phyloP scores from a whole-genome alignment of 73 alveolate species.

The Paramecium octaurelia region DNA sequence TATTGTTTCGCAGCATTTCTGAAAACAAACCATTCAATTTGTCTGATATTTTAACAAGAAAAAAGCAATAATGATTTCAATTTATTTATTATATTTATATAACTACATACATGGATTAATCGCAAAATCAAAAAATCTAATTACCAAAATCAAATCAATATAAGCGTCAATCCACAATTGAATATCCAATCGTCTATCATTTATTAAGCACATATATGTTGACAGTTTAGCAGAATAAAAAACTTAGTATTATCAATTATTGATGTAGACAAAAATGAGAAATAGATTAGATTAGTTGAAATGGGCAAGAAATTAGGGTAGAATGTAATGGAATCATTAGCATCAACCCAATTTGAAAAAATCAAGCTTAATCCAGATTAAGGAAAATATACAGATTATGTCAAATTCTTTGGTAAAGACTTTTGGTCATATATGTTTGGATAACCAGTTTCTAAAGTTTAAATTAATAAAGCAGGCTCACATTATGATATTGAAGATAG shows the following conservation, averaged over 20 bases:
- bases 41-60: background rate
- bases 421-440: conserved; percentile 24
- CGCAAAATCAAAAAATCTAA: background rate
- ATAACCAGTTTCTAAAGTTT: background rate
- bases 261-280: background rate
- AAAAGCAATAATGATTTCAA: background rate
- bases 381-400: conserved; percentile 14
- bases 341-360: background rate
- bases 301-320: conserved; percentile 36
- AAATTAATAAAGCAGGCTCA: background rate
- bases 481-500: conserved; percentile 9
- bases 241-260: background rate
- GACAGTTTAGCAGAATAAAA: background rate
- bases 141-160: background rate
- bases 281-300: background rate
- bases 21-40: background rate
- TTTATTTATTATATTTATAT: background rate
- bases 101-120: background rate
- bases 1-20: background rate
- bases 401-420: conserved; percentile 30
- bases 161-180: background rate
- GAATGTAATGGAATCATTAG: background rate
- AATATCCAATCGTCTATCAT: conserved; percentile 1
- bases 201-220: background rate
- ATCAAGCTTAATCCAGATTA: background rate